Percentiles rank a stretch among this genome's conserved stretches.
These are phyloP conservation scores for Psidium friedrichsthalianum DNA, from an alignment of 345 rosid genomes.

Conservation along the genomic window DNA sequence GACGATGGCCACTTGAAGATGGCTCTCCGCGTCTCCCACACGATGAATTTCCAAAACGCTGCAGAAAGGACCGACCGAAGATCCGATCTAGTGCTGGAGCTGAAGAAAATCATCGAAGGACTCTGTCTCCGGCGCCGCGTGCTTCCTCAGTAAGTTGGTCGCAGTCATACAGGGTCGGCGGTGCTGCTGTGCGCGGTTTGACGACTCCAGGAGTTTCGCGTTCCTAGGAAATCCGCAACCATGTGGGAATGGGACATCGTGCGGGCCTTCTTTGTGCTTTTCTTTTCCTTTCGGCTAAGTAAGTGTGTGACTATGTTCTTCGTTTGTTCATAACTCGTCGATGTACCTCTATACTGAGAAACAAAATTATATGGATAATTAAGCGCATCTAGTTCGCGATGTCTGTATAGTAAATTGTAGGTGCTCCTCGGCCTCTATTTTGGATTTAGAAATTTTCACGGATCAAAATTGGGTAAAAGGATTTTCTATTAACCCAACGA, in stretches of 20 bases:
- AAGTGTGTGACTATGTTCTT: neutral
- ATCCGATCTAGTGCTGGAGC: slow-evolving; percentile 40
- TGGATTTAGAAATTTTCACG: too few species aligned
- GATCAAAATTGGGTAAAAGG: too few species aligned
- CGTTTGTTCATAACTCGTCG: neutral
- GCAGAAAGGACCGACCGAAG: slow-evolving; percentile 38
- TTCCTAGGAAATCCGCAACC: neutral
- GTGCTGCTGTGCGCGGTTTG: neutral
- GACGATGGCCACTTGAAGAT: slow-evolving; percentile 57
- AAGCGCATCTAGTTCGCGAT: too few species aligned
- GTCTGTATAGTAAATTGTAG: too few species aligned
- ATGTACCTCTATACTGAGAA: neutral
- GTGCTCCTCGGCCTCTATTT: too few species aligned
- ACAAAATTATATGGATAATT: too few species aligned
- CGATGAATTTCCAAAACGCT: slow-evolving; percentile 44
- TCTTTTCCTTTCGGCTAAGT: neutral
- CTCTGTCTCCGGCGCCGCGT: slow-evolving; percentile 39
- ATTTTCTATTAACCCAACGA: too few species aligned
- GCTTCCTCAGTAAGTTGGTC: slow-evolving; percentile 41
- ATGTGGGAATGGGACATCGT: too few species aligned
- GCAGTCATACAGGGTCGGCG: slow-evolving; percentile 5
- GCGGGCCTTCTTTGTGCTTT: too few species aligned
- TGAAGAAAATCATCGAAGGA: slow-evolving; percentile 47
- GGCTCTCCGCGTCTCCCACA: slow-evolving; percentile 43
- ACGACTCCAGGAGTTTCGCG: neutral